phyloP scores from a whole-genome alignment of 1,284 basidiomycete genomes.

The Puccinia hordei region DNA sequence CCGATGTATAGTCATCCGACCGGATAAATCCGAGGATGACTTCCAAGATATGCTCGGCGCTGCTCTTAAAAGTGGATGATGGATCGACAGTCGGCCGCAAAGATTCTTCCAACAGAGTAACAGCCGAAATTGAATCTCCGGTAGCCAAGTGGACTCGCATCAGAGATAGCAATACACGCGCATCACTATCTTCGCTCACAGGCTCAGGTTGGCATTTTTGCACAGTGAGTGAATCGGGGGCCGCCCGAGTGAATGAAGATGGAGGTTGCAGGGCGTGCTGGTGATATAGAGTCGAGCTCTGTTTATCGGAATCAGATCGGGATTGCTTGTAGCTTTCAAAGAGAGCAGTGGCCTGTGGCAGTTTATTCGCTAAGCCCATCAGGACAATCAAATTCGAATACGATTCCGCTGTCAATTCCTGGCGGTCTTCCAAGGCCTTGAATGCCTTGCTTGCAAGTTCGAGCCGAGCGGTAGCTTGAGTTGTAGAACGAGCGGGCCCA shows the following conservation, averaged over 20 bases:
- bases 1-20: constrained; percentile 35
- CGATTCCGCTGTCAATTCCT: constrained; percentile 25
- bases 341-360: constrained; percentile 19
- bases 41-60: constrained; percentile 42
- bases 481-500: background rate
- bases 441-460: constrained; percentile 44
- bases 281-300: constrained; percentile 11
- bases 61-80: constrained; percentile 8
- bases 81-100: constrained; percentile 1
- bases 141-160: constrained; percentile 37
- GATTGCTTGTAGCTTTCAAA: constrained; percentile 43
- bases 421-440: constrained; percentile 32
- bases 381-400: constrained; percentile 34
- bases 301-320: constrained; percentile 2
- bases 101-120: constrained; percentile 42
- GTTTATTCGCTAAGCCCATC: constrained; percentile 22
- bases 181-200: constrained; percentile 36
- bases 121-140: constrained; percentile 44
- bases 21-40: constrained; percentile 45
- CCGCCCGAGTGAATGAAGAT: background rate
- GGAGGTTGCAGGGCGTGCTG: constrained; percentile 28
- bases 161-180: constrained; percentile 25
- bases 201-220: constrained; percentile 16
- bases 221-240: background rate
- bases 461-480: background rate